Conservation (phyloP, 129 eudicot species). For the Flaveria robusta region DNA sequence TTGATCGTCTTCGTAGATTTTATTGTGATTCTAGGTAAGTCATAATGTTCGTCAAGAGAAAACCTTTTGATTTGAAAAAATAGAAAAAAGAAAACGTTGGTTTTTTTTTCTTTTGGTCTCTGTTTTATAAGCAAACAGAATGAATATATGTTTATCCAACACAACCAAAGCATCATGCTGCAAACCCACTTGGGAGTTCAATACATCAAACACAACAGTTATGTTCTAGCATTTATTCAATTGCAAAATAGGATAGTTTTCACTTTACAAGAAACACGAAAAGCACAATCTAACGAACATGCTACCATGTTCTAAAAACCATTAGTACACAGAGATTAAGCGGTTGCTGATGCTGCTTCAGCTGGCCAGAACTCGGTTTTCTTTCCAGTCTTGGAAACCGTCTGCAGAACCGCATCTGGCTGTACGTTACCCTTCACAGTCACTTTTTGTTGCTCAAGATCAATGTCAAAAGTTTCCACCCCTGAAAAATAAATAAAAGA, state of each 20-base stretch:
- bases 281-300: conserved; percentile 22
- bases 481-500: conserved; percentile 36
- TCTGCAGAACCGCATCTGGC: conserved; percentile 85
- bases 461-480: conserved; percentile 80
- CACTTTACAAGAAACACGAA: conserved; percentile 28
- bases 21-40: too few species aligned
- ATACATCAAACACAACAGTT: conserved; percentile 22
- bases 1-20: too few species aligned
- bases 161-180: too few species aligned
- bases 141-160: too few species aligned
- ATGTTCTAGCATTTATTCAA: conserved; percentile 33
- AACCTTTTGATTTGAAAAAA: too few species aligned
- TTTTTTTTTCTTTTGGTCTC: too few species aligned
- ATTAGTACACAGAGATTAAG: conserved; percentile 16
- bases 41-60: too few species aligned
- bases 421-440: conserved; percentile 88
- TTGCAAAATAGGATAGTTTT: conserved; percentile 26
- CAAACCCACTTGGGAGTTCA: not conserved
- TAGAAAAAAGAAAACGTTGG: too few species aligned
- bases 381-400: conserved; percentile 93
- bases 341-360: conserved; percentile 38
- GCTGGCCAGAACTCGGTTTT: conserved; percentile 80
- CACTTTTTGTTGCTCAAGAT: conserved; percentile 82
- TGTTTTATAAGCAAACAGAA: too few species aligned
- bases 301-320: conserved; percentile 13